A percentile compares a stretch with the other conserved stretches of the same genome.
Evolutionary conservation across 305 asterid genomes (phyloP).

Genomic region (Lippia alba): DNA sequence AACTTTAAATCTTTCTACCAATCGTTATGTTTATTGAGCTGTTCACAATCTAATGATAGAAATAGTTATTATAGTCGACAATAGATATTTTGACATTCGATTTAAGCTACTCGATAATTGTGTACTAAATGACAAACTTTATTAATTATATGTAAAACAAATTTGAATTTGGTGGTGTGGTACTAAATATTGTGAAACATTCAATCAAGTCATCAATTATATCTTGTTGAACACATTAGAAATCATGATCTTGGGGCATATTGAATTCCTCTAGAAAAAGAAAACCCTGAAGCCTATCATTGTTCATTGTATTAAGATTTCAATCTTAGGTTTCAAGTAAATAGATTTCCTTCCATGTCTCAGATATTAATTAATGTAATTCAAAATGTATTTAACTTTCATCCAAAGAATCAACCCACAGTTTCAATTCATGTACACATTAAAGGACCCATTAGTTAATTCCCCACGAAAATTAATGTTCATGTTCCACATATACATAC

Average conservation of each 20-base stretch:
- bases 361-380: conserved; percentile 8
- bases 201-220: conserved; percentile 6
- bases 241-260: neutral
- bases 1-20: too few relatives aligned
- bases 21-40: too few relatives aligned
- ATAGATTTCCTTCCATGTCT: conserved; percentile 39
- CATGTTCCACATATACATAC: conserved; percentile 11
- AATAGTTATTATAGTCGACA: too few relatives aligned
- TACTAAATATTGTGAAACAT: conserved; percentile 4
- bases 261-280: neutral
- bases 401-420: conserved; percentile 44
- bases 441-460: conserved; percentile 26
- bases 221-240: conserved; percentile 5
- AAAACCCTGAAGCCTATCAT: neutral
- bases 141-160: neutral
- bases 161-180: neutral
- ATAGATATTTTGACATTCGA: too few relatives aligned
- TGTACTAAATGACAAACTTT: too few relatives aligned
- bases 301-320: conserved; percentile 49
- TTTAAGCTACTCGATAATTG: too few relatives aligned
- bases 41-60: too few relatives aligned
- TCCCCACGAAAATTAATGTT: conserved; percentile 37
- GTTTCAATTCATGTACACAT: conserved; percentile 26
- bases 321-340: conserved; percentile 40
- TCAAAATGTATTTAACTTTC: conserved; percentile 25